These are phyloP conservation scores for Verticillium klebahnii DNA, from an alignment of 2,329 filamentous ascomycete genomes.

Conservation along the genomic window DNA sequence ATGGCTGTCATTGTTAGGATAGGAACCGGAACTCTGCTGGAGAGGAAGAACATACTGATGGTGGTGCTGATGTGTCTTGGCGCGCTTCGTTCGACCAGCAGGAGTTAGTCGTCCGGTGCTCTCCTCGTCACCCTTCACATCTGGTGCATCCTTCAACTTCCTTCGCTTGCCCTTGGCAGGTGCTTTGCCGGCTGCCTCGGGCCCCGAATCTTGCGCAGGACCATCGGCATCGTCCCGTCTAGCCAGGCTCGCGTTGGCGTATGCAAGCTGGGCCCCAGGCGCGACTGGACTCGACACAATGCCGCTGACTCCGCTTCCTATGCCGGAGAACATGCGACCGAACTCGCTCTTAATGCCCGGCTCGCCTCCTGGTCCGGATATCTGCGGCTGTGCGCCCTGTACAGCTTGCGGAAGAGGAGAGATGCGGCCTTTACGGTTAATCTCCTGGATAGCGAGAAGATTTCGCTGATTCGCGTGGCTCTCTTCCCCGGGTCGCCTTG, in stretches of 20 bases:
- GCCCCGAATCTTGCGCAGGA: constrained; percentile 37
- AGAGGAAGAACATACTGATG: constrained; percentile 53
- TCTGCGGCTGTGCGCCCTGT: constrained; percentile 81
- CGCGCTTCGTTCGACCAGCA: constrained; percentile 55
- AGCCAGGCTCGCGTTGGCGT: constrained; percentile 36
- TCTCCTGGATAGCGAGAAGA: constrained; percentile 73
- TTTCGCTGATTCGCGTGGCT: constrained; percentile 37
- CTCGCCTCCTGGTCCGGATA: constrained; percentile 73
- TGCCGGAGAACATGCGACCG: constrained; percentile 91
- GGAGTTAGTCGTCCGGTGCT: constrained; percentile 59
- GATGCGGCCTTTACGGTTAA: constrained; percentile 74
- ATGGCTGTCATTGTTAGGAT: constrained; percentile 19
- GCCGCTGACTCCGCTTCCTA: constrained; percentile 56
- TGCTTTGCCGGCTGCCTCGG: constrained; percentile 34
- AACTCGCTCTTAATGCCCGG: constrained; percentile 93
- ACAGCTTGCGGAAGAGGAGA: constrained; percentile 92
- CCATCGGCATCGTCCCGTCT: constrained; percentile 51
- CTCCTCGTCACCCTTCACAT: constrained; percentile 61
- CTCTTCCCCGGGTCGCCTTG: constrained; percentile 42
- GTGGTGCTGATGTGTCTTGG: constrained; percentile 56
- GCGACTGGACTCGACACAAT: constrained; percentile 49
- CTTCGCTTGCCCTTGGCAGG: constrained; percentile 54
- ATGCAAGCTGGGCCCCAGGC: constrained; percentile 37
- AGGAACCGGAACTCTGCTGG: neutral
- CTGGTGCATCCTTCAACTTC: constrained; percentile 70